Base-by-base conservation (phyloP, 352 stramenopile genomes). In the Globisporangium heterothallicum region DNA sequence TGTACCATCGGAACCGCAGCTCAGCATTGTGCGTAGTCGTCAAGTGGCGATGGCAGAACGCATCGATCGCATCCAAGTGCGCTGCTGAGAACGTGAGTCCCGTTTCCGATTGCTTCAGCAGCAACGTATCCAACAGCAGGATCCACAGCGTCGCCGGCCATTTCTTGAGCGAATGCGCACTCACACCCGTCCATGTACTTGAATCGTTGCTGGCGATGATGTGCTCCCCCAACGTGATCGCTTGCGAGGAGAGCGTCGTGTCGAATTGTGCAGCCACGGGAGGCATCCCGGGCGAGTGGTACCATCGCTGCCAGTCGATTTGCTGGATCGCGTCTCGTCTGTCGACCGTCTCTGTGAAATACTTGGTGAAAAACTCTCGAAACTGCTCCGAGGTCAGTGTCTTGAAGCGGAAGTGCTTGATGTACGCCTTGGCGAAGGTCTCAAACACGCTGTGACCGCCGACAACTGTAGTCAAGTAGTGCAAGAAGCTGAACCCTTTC, bases 271-370 rank as follows among this genome's bases (percentile, higher is more conserved):
- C 71, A 13, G 64, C 64, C 25, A 74, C 61, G 5, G 72, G 67
- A 19, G 76, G 75, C 78, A 94, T 88, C 14, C 83, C 86, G 26
- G 78, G 64, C 25, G 40, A 43, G 56, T 90, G 56, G 26, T 92
- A 78, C 90, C 88, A 97, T 8, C 54, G 64, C 48, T 93, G 62
- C 90, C 90, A 97, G 63, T 97, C 84, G 61, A 97, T 85, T 21
- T 58, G 43, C 19, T 52, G 48, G 3, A 85, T 47, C 44, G 55
- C 43, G 29, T 34, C 29, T 10, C 10, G 6, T 10, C 10, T 34
- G 29, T 34, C 29, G 6, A 34, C 29, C 6, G 10, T 34, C 6
- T 73, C 65, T 24, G 71, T 69, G 59, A 98, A 90, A 48, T 92
- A 78, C 18, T 78, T 52, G 4, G 86, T 62, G 62, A 89, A 92